Evolutionary conservation across 345 rosid genomes (phyloP).

Genomic region (Capsella bursapastoris): DNA sequence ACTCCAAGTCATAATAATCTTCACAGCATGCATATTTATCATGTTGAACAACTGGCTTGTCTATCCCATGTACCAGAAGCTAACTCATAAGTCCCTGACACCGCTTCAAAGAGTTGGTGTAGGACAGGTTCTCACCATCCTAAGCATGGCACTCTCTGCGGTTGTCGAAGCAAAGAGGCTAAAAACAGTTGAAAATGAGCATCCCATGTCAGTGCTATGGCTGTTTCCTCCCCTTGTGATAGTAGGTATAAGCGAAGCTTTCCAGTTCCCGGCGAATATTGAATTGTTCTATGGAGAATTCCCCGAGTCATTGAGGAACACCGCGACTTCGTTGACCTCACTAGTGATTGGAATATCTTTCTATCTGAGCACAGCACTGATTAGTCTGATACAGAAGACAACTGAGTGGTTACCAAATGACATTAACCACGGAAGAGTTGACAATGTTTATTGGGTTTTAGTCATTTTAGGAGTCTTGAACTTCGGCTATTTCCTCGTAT

Average conservation of each 20-base stretch:
- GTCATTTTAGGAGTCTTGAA: slow-evolving; percentile 43
- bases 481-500: slow-evolving; percentile 48
- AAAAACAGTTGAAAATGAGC: slow-evolving; percentile 21
- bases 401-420: slow-evolving; percentile 59
- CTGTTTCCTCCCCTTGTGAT: slow-evolving; percentile 54
- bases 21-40: slow-evolving; percentile 40
- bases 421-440: slow-evolving; percentile 55
- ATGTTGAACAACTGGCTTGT: slow-evolving; percentile 41
- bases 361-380: slow-evolving; percentile 49
- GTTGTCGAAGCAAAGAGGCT: slow-evolving; percentile 55
- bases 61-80: slow-evolving; percentile 47
- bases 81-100: slow-evolving; percentile 26
- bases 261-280: slow-evolving; percentile 53
- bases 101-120: slow-evolving; percentile 54
- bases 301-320: slow-evolving; percentile 47
- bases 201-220: slow-evolving; percentile 53
- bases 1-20: slow-evolving; percentile 40
- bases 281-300: slow-evolving; percentile 55
- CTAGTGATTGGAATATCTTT: slow-evolving; percentile 48
- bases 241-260: slow-evolving; percentile 59
- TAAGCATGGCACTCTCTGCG: slow-evolving; percentile 46
- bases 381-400: slow-evolving; percentile 43
- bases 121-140: slow-evolving; percentile 52
- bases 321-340: slow-evolving; percentile 56
- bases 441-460: slow-evolving; percentile 52